Conservation (phyloP, 1,139 yeast species). For the Debaryomyces subglobosus region DNA sequence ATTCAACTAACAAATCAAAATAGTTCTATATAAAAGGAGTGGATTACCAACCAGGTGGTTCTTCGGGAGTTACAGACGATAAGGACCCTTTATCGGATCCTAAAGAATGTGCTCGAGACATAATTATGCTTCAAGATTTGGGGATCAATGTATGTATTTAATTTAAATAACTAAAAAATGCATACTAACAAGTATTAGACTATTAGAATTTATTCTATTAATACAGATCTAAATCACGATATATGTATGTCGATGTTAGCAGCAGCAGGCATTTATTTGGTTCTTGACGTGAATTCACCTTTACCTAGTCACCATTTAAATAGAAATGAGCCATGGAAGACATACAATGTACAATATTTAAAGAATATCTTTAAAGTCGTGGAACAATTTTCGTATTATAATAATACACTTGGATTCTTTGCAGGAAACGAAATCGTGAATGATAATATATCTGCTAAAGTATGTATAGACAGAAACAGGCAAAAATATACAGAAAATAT, state of each 20-base stretch:
- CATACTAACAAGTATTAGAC: slow-evolving; percentile 49
- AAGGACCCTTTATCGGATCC: slow-evolving; percentile 78
- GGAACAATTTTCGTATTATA: slow-evolving; percentile 80
- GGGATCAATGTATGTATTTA: slow-evolving; percentile 65
- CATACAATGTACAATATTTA: slow-evolving; percentile 70
- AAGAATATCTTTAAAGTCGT: slow-evolving; percentile 78
- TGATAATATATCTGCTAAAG: slow-evolving; percentile 72
- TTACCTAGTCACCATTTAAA: slow-evolving; percentile 74
- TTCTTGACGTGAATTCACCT: slow-evolving; percentile 91
- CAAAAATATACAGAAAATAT: too few relatives aligned
- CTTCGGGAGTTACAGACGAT: slow-evolving; percentile 59
- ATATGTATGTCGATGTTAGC: slow-evolving; percentile 91
- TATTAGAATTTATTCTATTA: slow-evolving; percentile 82
- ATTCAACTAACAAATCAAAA: slow-evolving; percentile 10
- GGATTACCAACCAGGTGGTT: slow-evolving; percentile 91
- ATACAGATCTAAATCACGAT: slow-evolving; percentile 83
- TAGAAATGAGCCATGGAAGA: slow-evolving; percentile 86
- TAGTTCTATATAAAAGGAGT: slow-evolving; percentile 68
- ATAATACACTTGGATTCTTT: slow-evolving; percentile 89
- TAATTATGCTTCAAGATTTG: slow-evolving; percentile 68
- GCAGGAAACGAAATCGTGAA: slow-evolving; percentile 94
- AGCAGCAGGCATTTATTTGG: slow-evolving; percentile 86
- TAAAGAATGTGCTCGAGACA: slow-evolving; percentile 71
- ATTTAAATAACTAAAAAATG: neutral
- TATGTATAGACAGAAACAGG: slow-evolving; percentile 16